A percentile compares a stretch with the other conserved stretches of the same genome.
phyloP scores from a whole-genome alignment of 1,139 yeast species.

The Yamadazyma aaseri region DNA sequence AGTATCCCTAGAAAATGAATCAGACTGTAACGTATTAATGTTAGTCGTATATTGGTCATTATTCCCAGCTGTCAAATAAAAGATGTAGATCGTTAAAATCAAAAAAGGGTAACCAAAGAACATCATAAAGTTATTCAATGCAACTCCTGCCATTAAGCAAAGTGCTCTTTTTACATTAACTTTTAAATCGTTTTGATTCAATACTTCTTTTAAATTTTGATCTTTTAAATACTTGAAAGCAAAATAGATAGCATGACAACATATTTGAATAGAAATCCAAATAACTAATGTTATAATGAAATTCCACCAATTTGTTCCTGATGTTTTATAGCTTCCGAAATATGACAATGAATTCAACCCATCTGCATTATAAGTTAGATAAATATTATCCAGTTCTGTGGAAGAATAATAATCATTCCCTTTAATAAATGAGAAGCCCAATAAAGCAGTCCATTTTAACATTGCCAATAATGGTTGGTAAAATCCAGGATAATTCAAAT shows the following conservation, averaged over 20 bases:
- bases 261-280: slow-evolving; percentile 27
- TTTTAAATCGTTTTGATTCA: slow-evolving; percentile 5
- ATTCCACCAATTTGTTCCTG: slow-evolving; percentile 40
- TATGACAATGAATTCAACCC: slow-evolving; percentile 34
- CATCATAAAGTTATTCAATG: slow-evolving; percentile 31
- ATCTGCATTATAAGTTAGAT: slow-evolving; percentile 30
- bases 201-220: slow-evolving; percentile 1
- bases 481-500: slow-evolving; percentile 62
- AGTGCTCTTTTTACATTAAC: slow-evolving; percentile 22
- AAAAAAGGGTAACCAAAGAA: slow-evolving; percentile 48
- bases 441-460: slow-evolving; percentile 36
- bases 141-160: slow-evolving; percentile 32
- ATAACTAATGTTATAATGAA: slow-evolving; percentile 36
- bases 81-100: slow-evolving; percentile 39
- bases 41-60: slow-evolving; percentile 17
- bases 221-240: slow-evolving; percentile 6
- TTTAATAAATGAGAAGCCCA: slow-evolving; percentile 27
- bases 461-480: slow-evolving; percentile 53
- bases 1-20: slow-evolving; percentile 27
- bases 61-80: slow-evolving; percentile 24
- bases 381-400: slow-evolving; percentile 31
- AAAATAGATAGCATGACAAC: slow-evolving; percentile 17
- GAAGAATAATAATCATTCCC: slow-evolving; percentile 13
- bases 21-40: slow-evolving; percentile 15
- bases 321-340: slow-evolving; percentile 25